phyloP scores from a whole-genome alignment of 1,284 basidiomycete species.

The Pyrrhoderma lamaoense region DNA sequence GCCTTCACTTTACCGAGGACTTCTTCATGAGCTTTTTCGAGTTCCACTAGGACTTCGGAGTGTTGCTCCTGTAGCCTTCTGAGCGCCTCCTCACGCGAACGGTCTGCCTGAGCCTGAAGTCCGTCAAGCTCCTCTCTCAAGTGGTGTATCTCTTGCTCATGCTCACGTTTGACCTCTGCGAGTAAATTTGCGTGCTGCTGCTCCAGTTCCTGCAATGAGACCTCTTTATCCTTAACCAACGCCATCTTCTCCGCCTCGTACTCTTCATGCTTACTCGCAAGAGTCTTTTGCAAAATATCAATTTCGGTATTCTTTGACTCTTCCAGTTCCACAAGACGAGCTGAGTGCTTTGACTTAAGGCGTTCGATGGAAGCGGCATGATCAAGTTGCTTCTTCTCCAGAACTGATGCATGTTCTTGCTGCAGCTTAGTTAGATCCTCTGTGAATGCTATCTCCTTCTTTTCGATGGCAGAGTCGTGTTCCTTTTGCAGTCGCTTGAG shows the following conservation, averaged over 20 bases:
- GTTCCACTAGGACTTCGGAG: conserved; percentile 42
- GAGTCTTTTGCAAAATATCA: conserved; percentile 36
- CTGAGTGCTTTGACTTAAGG: conserved; percentile 35
- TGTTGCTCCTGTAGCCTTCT: conserved; percentile 49
- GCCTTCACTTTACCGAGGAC: conserved; percentile 31
- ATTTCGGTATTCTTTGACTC: conserved; percentile 36
- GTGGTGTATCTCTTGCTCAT: conserved; percentile 43
- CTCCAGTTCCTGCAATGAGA: conserved; percentile 39
- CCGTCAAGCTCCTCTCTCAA: conserved; percentile 29
- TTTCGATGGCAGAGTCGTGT: conserved; percentile 52
- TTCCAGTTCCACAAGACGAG: conserved; percentile 28
- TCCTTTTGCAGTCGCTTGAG: conserved; percentile 61
- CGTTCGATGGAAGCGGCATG: conserved; percentile 38
- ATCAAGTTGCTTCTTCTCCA: conserved; percentile 54
- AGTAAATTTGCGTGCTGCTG: conserved; percentile 52
- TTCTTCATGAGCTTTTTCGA: conserved; percentile 42
- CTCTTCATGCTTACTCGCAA: conserved; percentile 32
- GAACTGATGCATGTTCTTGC: conserved; percentile 46
- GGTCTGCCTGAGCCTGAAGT: conserved; percentile 25
- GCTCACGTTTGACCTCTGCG: conserved; percentile 45
- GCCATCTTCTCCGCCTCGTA: conserved; percentile 32
- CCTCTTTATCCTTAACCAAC: conserved; percentile 44
- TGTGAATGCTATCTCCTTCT: conserved; percentile 55
- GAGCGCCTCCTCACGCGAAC: conserved; percentile 34
- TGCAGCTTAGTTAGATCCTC: conserved; percentile 58